Evolutionary conservation across 116 monocot species (phyloP), one percentile per base, ranked within the genome.

Genomic region (Thalassia testudinum): DNA sequence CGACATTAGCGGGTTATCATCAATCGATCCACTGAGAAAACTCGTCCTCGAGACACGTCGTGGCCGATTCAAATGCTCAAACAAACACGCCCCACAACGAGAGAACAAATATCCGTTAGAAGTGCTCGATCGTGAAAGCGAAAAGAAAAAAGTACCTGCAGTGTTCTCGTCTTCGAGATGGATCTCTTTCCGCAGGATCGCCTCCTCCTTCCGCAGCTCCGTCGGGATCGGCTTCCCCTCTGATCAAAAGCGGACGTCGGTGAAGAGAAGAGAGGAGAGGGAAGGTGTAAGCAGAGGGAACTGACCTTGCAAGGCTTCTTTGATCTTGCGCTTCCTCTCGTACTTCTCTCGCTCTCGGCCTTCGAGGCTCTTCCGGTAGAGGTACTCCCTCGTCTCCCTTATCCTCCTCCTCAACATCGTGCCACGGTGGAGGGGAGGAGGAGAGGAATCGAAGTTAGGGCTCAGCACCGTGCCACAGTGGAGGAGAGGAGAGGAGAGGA

Each of bases 221-320:
- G 89, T 82, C 8, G 97, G 97, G 42, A 89, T 88, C 51, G 95
- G 88, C 70, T 82, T 88, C 28, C 89, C 89, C 72, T 85, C 89
- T 76, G 52, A 26, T 29, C 27, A 44, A 59, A 53, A 3, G 21
- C 13, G 7, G 24, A 27, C 38, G 42, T 48, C 8, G 16, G 0
- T 27, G 10, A 34, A 5, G 10, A 34, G 30, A 34, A 34, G 30
- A 34, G 10, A 3, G 30, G 10, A 34, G 6, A 34, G 30, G 6
- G n/a, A n/a, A n/a, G 6, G 30, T 34, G 30, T 34, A 34, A 34
- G 30, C 10, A 34, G 30, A 34, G 30, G 10, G 10, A n/a, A 14
- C 27, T 14, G 42, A 82, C 87, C 87, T 70, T 77, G 75, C n/a
- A 97, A 79, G 44, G 89, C 97, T 63, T 85, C 75, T 27, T 65